A percentile compares a stretch with the other conserved stretches of the same genome.
phyloP scores from a whole-genome alignment of 2,329 filamentous ascomycete genomes.

The Dothideomycetes sp. region DNA sequence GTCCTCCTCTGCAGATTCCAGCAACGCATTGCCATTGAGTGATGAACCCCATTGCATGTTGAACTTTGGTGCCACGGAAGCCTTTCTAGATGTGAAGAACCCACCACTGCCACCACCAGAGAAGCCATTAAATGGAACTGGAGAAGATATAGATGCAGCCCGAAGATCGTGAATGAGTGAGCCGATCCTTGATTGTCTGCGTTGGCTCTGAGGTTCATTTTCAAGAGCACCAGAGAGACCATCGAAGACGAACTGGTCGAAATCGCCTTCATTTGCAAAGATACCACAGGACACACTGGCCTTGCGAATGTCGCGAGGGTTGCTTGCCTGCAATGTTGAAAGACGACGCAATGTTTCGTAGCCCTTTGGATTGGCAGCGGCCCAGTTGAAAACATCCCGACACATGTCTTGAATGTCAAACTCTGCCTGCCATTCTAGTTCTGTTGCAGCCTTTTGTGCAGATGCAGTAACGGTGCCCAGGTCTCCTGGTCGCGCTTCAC shows the following conservation, averaged over 20 bases:
- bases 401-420: slow-evolving; percentile 17
- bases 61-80: no score
- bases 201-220: no score
- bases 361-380: slow-evolving; percentile 5
- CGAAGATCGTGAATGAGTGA: no score
- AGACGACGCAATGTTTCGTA: slow-evolving; percentile 6
- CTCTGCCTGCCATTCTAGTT: slow-evolving; percentile 27
- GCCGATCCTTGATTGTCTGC: no score
- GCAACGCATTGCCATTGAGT: no score
- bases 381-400: slow-evolving; percentile 8
- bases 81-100: no score
- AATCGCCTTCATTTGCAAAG: slow-evolving; percentile 6
- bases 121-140: no score
- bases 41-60: no score
- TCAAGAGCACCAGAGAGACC: no score
- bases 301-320: slow-evolving; percentile 1
- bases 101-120: no score
- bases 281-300: slow-evolving; percentile 2
- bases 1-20: no score
- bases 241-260: slow-evolving; percentile 3
- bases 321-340: slow-evolving; percentile 3
- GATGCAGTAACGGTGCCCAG: slow-evolving; percentile 31
- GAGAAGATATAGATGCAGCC: no score
- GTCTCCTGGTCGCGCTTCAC: slow-evolving; percentile 28
- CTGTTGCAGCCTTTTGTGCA: slow-evolving; percentile 25